Evolutionary conservation across 2,329 filamentous ascomycete species (phyloP).

Genomic region (Orbilia quercus): DNA sequence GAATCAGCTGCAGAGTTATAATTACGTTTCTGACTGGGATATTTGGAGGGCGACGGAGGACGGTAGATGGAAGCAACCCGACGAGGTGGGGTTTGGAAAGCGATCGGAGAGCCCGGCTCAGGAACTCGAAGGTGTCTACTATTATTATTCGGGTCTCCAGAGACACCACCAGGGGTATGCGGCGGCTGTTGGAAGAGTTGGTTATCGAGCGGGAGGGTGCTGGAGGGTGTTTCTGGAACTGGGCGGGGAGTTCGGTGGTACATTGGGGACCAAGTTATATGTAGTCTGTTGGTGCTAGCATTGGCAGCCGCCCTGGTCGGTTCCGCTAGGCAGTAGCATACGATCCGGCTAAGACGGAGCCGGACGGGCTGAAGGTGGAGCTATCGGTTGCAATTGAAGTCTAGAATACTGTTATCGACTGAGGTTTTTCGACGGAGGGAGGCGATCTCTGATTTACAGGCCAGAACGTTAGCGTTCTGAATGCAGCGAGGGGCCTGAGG

Average conservation of each 20-base stretch:
- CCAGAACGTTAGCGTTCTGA: no score
- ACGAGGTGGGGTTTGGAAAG: conserved; percentile 37
- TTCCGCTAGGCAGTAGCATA: not conserved
- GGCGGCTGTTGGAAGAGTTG: conserved; percentile 46
- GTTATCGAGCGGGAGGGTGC: conserved; percentile 45
- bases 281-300: conserved; percentile 19
- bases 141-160: conserved; percentile 12
- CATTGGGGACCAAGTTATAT: conserved; percentile 30
- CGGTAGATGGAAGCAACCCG: conserved; percentile 38
- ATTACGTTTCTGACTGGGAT: conserved; percentile 36
- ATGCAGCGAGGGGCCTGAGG: not conserved
- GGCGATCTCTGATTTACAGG: not conserved
- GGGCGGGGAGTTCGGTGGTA: conserved; percentile 55
- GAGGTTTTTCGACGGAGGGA: no score
- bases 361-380: not conserved
- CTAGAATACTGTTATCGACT: no score
- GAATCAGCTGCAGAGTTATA: conserved; percentile 20
- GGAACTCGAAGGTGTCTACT: conserved; percentile 30
- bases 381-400: not conserved
- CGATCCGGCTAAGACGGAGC: no score
- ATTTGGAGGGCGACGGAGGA: conserved; percentile 48
- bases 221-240: conserved; percentile 46
- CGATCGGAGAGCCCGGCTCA: conserved; percentile 39
- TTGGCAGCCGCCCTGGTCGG: conserved; percentile 16
- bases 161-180: not conserved